phyloP scores from a whole-genome alignment of 2,329 filamentous ascomycete genomes.

The Iodosphaeria phyllophila region DNA sequence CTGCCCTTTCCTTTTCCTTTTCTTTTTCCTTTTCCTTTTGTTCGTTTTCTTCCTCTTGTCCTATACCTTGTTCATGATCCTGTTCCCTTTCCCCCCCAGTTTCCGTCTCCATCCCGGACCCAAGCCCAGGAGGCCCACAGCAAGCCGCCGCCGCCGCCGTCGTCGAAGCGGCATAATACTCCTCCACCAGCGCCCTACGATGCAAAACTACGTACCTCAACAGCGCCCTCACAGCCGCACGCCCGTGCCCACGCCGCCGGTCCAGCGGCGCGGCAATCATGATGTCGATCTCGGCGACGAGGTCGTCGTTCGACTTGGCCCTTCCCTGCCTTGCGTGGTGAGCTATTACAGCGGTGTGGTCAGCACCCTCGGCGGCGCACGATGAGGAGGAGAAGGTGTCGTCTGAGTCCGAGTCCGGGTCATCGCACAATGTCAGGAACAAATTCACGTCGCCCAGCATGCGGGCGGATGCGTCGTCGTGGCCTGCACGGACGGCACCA shows the following conservation, averaged over 20 bases:
- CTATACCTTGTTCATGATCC: no score
- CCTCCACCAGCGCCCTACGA: constrained; percentile 31
- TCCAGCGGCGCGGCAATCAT: constrained; percentile 11
- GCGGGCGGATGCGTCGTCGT: constrained; percentile 30
- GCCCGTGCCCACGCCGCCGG: constrained; percentile 9
- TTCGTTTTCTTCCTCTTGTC: no score
- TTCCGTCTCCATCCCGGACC: no score
- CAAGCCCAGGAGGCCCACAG: constrained; percentile 3
- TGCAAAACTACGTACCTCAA: constrained; percentile 46
- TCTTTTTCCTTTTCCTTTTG: no score
- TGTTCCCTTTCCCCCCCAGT: no score
- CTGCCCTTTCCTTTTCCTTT: constrained; percentile 2
- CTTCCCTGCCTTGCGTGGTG: constrained; percentile 48
- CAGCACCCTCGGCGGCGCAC: constrained; percentile 4
- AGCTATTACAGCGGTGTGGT: constrained; percentile 3
- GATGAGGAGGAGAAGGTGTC: constrained; percentile 4
- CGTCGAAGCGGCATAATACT: constrained; percentile 30
- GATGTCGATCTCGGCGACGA: constrained; percentile 13
- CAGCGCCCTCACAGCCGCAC: constrained; percentile 41
- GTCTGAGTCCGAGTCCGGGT: constrained; percentile 20
- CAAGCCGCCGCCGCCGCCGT: neutral
- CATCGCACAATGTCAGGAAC: constrained; percentile 48
- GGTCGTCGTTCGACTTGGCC: no score
- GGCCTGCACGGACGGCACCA: constrained; percentile 15
- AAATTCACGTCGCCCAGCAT: constrained; percentile 69